These are phyloP conservation scores for Penicillium parvum DNA, from an alignment of 495 filamentous ascomycete genomes.

Conservation along the genomic window DNA sequence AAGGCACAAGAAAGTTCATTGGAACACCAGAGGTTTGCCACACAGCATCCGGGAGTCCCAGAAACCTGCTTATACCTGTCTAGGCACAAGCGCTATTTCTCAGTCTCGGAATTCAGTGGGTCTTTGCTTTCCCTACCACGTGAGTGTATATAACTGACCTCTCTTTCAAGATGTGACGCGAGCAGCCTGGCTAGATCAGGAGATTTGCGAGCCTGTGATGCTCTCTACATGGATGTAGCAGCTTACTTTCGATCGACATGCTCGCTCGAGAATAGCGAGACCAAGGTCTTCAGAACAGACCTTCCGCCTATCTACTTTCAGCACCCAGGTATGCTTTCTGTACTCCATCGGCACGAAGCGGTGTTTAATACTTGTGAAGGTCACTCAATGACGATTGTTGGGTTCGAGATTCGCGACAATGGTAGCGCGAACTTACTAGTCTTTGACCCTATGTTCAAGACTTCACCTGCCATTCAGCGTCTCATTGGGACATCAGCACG, in stretches of 20 bases:
- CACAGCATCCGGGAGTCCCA: background rate
- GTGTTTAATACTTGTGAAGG: slow-evolving; percentile 40
- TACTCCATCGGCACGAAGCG: background rate
- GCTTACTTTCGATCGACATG: slow-evolving; percentile 62
- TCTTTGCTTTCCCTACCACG: slow-evolving; percentile 3
- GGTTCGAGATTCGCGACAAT: slow-evolving; percentile 64
- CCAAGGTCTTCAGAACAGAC: slow-evolving; percentile 60
- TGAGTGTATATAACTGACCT: background rate
- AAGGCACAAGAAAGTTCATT: slow-evolving; percentile 89
- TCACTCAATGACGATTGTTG: slow-evolving; percentile 90
- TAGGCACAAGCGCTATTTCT: slow-evolving; percentile 79
- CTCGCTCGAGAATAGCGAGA: slow-evolving; percentile 24
- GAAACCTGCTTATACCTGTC: slow-evolving; percentile 8
- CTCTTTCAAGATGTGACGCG: slow-evolving; percentile 45
- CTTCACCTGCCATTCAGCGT: slow-evolving; percentile 56
- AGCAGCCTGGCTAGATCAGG: slow-evolving; percentile 41
- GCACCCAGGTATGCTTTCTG: slow-evolving; percentile 54
- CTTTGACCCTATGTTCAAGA: slow-evolving; percentile 84
- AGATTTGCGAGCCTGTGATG: slow-evolving; percentile 44
- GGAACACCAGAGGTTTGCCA: slow-evolving; percentile 73
- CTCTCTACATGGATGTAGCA: slow-evolving; percentile 64
- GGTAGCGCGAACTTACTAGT: slow-evolving; percentile 72
- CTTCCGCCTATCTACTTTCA: slow-evolving; percentile 89
- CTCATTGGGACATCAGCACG: slow-evolving; percentile 45
- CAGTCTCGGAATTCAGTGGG: slow-evolving; percentile 62